Percentiles rank a stretch among this genome's conserved stretches.
These are phyloP conservation scores for Magnolia changhungtana DNA, from an alignment of 164 flowering plant species.

Conservation along the genomic window DNA sequence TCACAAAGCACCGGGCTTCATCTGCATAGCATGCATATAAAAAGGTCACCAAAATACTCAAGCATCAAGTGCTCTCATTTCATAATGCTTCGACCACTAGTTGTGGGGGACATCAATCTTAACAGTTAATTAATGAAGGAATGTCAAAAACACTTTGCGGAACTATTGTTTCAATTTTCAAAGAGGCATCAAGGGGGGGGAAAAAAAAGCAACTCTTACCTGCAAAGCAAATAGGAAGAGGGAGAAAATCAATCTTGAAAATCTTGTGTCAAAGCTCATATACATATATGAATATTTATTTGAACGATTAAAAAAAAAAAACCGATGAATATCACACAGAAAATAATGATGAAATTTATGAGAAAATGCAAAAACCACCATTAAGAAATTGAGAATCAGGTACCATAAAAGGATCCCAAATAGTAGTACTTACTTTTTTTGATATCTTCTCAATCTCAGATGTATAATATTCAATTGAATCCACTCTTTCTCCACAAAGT, in stretches of 20 bases:
- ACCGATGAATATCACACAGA: background rate
- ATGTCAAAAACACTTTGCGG: background rate
- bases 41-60: too few species aligned
- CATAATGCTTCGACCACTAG: background rate
- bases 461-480: conserved; percentile 65
- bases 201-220: background rate
- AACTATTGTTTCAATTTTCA: background rate
- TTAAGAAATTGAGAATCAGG: background rate
- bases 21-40: too few species aligned
- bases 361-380: background rate
- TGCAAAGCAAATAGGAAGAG: background rate
- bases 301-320: background rate
- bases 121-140: background rate
- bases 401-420: background rate
- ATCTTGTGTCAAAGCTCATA: too few species aligned
- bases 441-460: conserved; percentile 46
- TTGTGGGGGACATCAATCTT: background rate
- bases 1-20: too few species aligned
- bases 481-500: conserved; percentile 60
- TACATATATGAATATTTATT: too few species aligned
- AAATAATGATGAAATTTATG: background rate
- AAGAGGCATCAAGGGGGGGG: background rate
- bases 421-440: conserved; percentile 42
- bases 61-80: background rate
- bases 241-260: background rate